Evolutionary conservation across 306 rosid species (phyloP).

Genomic region (Rosa lucieae): DNA sequence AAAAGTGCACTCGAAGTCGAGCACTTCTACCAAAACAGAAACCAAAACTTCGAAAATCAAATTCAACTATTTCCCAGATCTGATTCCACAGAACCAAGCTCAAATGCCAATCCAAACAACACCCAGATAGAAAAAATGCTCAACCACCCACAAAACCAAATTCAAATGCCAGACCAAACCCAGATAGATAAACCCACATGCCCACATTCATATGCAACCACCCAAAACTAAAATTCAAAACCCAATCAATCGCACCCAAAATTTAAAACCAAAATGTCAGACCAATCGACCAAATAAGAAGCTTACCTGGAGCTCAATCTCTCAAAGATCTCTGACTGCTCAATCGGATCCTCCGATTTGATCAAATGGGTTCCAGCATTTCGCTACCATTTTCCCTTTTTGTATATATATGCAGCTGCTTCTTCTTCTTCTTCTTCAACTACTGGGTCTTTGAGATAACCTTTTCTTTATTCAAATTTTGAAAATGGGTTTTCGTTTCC

Average conservation of each 20-base stretch:
- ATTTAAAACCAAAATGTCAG: slow-evolving; percentile 50
- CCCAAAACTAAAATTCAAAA: slow-evolving; percentile 28
- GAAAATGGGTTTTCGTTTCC: slow-evolving; percentile 16
- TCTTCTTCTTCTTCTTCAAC: slow-evolving; percentile 8
- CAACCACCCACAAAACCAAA: slow-evolving; percentile 37
- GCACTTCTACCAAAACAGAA: slow-evolving; percentile 35
- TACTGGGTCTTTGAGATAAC: slow-evolving; percentile 31
- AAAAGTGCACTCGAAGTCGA: slow-evolving; percentile 28
- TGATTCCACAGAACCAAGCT: slow-evolving; percentile 48
- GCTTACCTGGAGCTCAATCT: slow-evolving; percentile 36
- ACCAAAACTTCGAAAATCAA: slow-evolving; percentile 36
- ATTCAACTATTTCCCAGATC: slow-evolving; percentile 59
- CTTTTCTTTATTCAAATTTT: slow-evolving; percentile 16
- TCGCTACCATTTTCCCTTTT: slow-evolving; percentile 24
- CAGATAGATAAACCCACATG: slow-evolving; percentile 23
- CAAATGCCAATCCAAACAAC: slow-evolving; percentile 33
- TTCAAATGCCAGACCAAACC: slow-evolving; percentile 42
- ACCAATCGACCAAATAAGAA: slow-evolving; percentile 43
- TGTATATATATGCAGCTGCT: slow-evolving; percentile 12
- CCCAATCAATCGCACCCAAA: slow-evolving; percentile 28
- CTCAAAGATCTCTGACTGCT: slow-evolving; percentile 60
- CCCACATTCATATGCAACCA: slow-evolving; percentile 30
- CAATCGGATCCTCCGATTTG: slow-evolving; percentile 61
- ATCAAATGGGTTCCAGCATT: slow-evolving; percentile 61
- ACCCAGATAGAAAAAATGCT: slow-evolving; percentile 32